A percentile compares a stretch with the other conserved stretches of the same genome.
phyloP scores from a whole-genome alignment of 2,329 filamentous ascomycete species.

The Colletotrichum tabaci region DNA sequence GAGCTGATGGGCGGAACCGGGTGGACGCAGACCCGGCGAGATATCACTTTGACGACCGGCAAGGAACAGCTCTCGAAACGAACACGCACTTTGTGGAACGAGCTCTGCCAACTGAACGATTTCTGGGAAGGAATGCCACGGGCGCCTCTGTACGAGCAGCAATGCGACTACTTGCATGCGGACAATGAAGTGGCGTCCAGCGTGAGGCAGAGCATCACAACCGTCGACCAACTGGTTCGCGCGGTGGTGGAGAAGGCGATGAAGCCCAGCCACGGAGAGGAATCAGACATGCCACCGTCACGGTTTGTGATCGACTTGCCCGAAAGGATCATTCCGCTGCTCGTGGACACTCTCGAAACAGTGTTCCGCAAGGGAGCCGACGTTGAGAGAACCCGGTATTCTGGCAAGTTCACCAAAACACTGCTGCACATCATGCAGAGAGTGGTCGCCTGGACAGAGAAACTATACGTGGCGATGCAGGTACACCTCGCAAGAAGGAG shows the following conservation, averaged over 20 bases:
- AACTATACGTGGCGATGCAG: slow-evolving; percentile 24
- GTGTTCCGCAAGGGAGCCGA: slow-evolving; percentile 27
- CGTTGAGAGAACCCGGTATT: background rate
- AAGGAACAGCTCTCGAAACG: slow-evolving; percentile 3
- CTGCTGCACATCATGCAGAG: slow-evolving; percentile 36
- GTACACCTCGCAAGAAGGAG: slow-evolving; percentile 1
- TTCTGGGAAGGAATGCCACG: slow-evolving; percentile 31
- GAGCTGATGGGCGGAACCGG: slow-evolving; percentile 28
- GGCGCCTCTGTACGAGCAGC: slow-evolving; percentile 14
- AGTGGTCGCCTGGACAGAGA: slow-evolving; percentile 23
- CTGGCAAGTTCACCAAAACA: slow-evolving; percentile 27
- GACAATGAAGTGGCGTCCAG: background rate
- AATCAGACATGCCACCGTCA: slow-evolving; percentile 14
- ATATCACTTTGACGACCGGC: background rate
- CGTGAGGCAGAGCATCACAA: slow-evolving; percentile 1
- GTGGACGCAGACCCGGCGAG: background rate
- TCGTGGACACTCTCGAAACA: slow-evolving; percentile 13
- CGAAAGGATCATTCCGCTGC: slow-evolving; percentile 25
- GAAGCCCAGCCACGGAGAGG: slow-evolving; percentile 1
- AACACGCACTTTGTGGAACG: slow-evolving; percentile 25
- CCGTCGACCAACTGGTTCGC: slow-evolving; percentile 17
- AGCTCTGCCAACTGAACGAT: background rate
- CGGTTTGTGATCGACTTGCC: slow-evolving; percentile 13
- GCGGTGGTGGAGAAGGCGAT: background rate
- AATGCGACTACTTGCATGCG: slow-evolving; percentile 30